Base-by-base conservation (phyloP, 73 alveolate genomes). In the Blepharisma japonicum region DNA sequence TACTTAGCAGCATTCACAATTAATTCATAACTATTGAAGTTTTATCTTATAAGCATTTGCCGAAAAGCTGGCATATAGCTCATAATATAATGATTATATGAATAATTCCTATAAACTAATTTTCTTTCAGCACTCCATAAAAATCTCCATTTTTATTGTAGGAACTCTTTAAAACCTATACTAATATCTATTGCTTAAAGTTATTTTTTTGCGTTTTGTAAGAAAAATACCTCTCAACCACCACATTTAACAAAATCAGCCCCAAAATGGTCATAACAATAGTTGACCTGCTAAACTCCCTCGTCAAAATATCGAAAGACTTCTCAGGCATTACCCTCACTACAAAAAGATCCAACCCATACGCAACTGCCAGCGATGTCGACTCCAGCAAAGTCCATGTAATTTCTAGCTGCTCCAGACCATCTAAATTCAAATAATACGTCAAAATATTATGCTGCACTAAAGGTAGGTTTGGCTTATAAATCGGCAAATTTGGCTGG, bases 321-420 rank as follows among this genome's bases (percentile, higher is more conserved):
- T 78, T 83, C 84, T 87, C 94, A 39, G 94, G 94, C 20, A 81
- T 61, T 0, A 80, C 77, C 53, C 89, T 71, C 11, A 86, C 27
- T 66, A 68, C 81, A 79, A 81, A 84, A 39, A 87, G 2, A 51
- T 87, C 95, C 48, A 53, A 45, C 32, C 91, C 95, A 71, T 71
- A 84, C 25, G 83, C 81, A 20, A 83, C 21, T 32, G 68, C 78
- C 21, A 77, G 53, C 14, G 89, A 56, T 8, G 95, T 87, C 6
- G 91, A 84, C 85, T 87, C 95, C 14, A 87, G 76, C 49, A 79
- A 54, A 38, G 89, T 84, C 6, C 86, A 87, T 71, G 68, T 66
- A 20, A 83, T 71, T 45, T 71, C 78, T 70, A 87, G 71, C 39
- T 83, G 82, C 14, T 54, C 68, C 9, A 87, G 39, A 6, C 81